Evolutionary conservation across 179 eudicot species (phyloP), one percentile per base, ranked within the genome.

Genomic region (Corrigiola litoralis): DNA sequence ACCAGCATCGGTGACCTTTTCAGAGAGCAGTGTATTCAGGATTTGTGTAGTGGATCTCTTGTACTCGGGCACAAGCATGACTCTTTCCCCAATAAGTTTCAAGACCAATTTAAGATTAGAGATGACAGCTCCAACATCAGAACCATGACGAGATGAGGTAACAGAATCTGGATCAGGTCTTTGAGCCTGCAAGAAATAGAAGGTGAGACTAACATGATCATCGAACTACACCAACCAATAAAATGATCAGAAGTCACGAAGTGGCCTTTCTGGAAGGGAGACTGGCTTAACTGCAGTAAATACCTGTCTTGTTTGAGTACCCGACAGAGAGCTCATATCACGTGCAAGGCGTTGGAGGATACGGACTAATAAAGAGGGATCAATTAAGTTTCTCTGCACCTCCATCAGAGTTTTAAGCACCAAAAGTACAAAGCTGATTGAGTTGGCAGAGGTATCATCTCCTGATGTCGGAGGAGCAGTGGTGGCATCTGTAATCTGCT

Each of bases 311-410:
- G 82, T 74, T 68, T 75, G 78, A 63, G 90, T 76, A 44, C 88
- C 86, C 25, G 80, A 68, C 58, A 87, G 63, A 23, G 82, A 76
- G 47, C 84, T 89, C 88, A 95, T 80, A 73, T 95, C 99, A 54
- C 99, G 95, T 68, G 99, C 90, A 62, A 95, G 78, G 45, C 97
- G 95, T 70, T 95, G 97, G 80, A 95, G 89, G 50, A 95, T 83
- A 38, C 92, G 96, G 61, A 86, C 96, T 83, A 91, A 80, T 75
- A 73, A 81, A 56, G 71, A 76, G 34, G 99, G 92, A 53, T 91
- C 92, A 65, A 84, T 77, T 45, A 88, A 66, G 77, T 77, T 87
- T 69, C 81, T 88, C 65, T 88, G 96, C 76, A 91, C 88, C 71
- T 88, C 97, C 52, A 89, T 81, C 74, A 95, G 72, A 33, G 99